Base-by-base conservation (phyloP, 116 monocot genomes). In the Trichopus zeylanicus region DNA sequence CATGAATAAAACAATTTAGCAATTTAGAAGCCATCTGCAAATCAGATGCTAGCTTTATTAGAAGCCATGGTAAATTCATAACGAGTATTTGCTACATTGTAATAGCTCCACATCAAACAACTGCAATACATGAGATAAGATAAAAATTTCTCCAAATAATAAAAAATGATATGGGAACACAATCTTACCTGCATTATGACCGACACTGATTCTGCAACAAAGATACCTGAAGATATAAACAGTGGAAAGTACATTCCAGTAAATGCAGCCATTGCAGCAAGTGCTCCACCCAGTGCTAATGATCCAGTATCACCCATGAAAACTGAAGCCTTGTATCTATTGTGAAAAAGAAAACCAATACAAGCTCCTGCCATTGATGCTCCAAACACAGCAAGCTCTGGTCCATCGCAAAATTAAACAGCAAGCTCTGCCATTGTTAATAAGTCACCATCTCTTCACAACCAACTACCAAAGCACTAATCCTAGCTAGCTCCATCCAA, bases 161-260 rank as follows among this genome's bases (percentile, higher is more conserved):
- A 47, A 4, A 27, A 28, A 26, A 46, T 0, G 2, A 39, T 8
- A 22, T 33, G 22, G 15, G 39, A 26, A 22, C 24, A 10, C 5
- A 48, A 63, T 20, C 29, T 11, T 82, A 93, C 93, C 93, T 89
- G 93, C 18, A 82, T 9, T 32, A 75, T 61, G 5, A 80, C 70
- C 16, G 78, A 80, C 4, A 83, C 22, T 15, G 61, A 34, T 75
- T 85, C 93, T 62, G 86, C 5, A 27, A 73, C 29, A 64, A 93
- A 86, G 48, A 82, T 18, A 56, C 75, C 70, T 31, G 80, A 77
- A 22, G 75, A 67, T 48, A 93, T 75, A 55, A 86, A 78, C 34
- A 93, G 29, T 4, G 93, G 93, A 53, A 88, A 55, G 66, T 86
- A 93, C 93, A 93, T 89, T 59, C 93, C 93, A 5, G 83, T 75